Base-by-base conservation (phyloP, 805 yeast genomes). In the Wickerhamomyces sydowiorum region DNA sequence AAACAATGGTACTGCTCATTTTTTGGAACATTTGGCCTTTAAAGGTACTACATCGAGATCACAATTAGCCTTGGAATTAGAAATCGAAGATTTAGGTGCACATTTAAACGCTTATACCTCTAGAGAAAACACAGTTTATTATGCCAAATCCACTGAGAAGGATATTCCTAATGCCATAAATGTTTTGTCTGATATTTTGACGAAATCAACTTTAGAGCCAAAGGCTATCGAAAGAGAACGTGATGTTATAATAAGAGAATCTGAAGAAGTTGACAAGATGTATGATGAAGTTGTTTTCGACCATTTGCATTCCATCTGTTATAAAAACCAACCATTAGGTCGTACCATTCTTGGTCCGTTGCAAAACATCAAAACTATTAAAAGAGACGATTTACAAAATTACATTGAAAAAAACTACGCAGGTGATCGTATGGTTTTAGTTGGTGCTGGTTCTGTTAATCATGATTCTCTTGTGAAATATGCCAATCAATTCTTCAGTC, bases 51-150 rank as follows among this genome's bases (percentile, higher is more conserved):
- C 73, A 41, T 73, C 72, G 43, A 76, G 99, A 61, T 68, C 87
- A 12, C 98, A 93, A 68, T 70, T 80, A 43, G 79, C 80, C 45
- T 72, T 93, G 43, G 99, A 93, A 64, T 69, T 90, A 36, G 98
- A 93, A 65, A 87, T 93, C 44, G 99, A 93, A 65, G 85, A 93
- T 68, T 77, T 90, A 56, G 99, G 99, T 4, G 88, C 96, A 21
- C 99, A 93, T 66, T 76, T 93, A 57, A 93, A 95, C 61, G 99
- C 99, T n/a, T 93, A 93, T 69, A 93, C 99, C 2, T 88, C 96
- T 18, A 78, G 99, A 58, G 99, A 93, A 60, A 90, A 89, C 65
- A 93, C 99, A 1, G 99, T 91, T 8, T 93, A 90, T 64, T 93
- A 89, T 64, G 96, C 98, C 38, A 89, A 88, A 64, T 78, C 97